A percentile compares a stretch with the other conserved stretches of the same genome.
Conservation (phyloP, 495 filamentous ascomycete genomes). For the Penicillium pancosmium region DNA sequence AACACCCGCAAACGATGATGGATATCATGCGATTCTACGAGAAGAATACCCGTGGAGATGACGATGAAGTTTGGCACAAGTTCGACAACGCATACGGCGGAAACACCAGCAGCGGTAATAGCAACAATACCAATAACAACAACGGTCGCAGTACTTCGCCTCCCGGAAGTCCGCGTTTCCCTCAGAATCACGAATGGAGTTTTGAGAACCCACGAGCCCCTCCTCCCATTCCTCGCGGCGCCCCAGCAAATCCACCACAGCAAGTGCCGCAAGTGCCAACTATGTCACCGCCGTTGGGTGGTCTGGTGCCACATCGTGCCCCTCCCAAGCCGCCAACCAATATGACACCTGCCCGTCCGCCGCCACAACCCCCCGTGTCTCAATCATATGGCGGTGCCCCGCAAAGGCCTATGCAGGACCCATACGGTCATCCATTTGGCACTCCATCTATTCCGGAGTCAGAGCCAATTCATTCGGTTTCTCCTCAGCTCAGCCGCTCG, state of each 20-base stretch:
- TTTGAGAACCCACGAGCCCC: conserved; percentile 96
- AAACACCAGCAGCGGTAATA: conserved; percentile 52
- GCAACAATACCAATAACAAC: conserved; percentile 6
- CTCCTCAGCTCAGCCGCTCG: conserved; percentile 44
- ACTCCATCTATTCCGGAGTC: conserved; percentile 47
- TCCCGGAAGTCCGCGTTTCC: conserved; percentile 89
- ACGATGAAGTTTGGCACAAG: conserved; percentile 93
- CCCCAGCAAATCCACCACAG: conserved; percentile 23
- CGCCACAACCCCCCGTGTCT: conserved; percentile 54
- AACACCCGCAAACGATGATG: conserved; percentile 91
- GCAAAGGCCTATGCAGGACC: conserved; percentile 30
- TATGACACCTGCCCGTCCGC: conserved; percentile 45
- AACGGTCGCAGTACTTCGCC: conserved; percentile 59
- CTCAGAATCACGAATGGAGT: conserved; percentile 85
- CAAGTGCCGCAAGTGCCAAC: conserved; percentile 12
- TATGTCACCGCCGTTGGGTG: conserved; percentile 38
- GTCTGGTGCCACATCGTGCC: conserved; percentile 46
- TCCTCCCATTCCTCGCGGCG: conserved; percentile 78
- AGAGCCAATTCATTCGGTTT: conserved; percentile 60
- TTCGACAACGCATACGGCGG: conserved; percentile 78
- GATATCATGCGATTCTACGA: conserved; percentile 97
- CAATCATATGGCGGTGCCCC: conserved; percentile 22
- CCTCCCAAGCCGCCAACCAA: conserved; percentile 47
- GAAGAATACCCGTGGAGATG: conserved; percentile 80
- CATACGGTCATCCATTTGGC: conserved; percentile 26